phyloP scores from a whole-genome alignment of 2,329 filamentous ascomycete genomes.

The Berkeleyomyces basicola region DNA sequence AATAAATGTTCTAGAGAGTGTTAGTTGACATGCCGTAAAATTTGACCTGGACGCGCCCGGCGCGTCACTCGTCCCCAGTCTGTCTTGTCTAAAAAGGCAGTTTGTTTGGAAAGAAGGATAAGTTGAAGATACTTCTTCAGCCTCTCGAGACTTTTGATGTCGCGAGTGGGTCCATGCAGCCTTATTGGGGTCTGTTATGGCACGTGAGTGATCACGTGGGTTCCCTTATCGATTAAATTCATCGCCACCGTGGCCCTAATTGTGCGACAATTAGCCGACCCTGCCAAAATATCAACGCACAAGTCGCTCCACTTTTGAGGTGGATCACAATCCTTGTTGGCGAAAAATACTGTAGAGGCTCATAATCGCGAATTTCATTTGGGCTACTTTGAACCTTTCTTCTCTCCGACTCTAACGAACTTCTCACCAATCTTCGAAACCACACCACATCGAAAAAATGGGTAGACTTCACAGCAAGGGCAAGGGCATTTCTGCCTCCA shows the following conservation, averaged over 20 bases:
- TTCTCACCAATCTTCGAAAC: constrained; percentile 17
- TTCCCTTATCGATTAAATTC: background rate
- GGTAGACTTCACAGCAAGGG: constrained; percentile 98
- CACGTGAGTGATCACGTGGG: constrained; percentile 1
- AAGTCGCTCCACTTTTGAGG: constrained; percentile 6
- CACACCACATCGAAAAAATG: constrained; percentile 46
- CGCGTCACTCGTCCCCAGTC: no score
- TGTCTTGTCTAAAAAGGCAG: background rate
- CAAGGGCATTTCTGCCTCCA: constrained; percentile 95
- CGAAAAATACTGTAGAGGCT: background rate
- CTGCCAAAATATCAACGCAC: constrained; percentile 13
- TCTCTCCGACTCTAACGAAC: constrained; percentile 13
- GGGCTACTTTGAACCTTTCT: constrained; percentile 10
- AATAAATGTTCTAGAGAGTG: background rate
- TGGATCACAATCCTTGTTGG: background rate
- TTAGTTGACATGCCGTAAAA: background rate
- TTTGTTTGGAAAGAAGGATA: constrained; percentile 1
- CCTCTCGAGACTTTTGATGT: constrained; percentile 8
- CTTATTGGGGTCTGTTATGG: background rate
- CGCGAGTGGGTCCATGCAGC: constrained; percentile 9
- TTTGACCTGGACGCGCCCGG: background rate
- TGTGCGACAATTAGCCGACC: constrained; percentile 27
- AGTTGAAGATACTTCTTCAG: background rate
- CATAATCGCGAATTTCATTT: constrained; percentile 13
- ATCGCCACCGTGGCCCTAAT: constrained; percentile 25